Evolutionary conservation across 495 filamentous ascomycete genomes (phyloP), one percentile per base, ranked within the genome.

Genomic region (Talaromyces trachyspermus): DNA sequence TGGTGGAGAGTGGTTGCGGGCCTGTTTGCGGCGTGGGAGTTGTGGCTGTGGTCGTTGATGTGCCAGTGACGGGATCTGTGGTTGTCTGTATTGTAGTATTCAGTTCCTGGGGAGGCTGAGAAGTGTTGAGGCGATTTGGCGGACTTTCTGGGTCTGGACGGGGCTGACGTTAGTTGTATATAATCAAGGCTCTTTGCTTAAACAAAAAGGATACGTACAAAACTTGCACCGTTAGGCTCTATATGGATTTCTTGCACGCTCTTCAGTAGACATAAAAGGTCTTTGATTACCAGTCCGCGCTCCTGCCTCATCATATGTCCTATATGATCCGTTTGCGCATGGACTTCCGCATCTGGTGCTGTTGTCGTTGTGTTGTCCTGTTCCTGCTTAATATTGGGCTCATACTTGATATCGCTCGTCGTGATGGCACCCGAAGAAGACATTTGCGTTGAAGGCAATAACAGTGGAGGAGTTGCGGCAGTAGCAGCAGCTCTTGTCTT

Each of bases 221-320:
- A 80, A 40, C 82, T 85, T 35, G 75, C 76, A 14, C 79, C 84
- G 56, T 89, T 90, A 2, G 88, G 84, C 60, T 92, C 87, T 72
- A 90, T 84, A 59, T 86, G 86, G 38, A 85, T 75, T 65, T 87
- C 81, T 44, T 79, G 81, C 55, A 95, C 83, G 24, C 77, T 83
- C 11, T 69, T 69, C 8, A 95, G 61, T 6, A 90, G 77, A 0
- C 76, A 63, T 3, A 90, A 71, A 0, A 95, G 73, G 57, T 85
- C 79, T 38, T 84, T 80, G n/a, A 89, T 78, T 10, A 92, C 83
- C 0, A 77, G 64, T 50, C 88, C 85, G 2, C 84, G 76, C 65
- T 94, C 88, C 39, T 71, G 62, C 0, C 70, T 61, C 78, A 92
- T 83, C 44, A 70, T 67, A 5, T 62, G 61, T 30, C 76, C 74